Evolutionary conservation across 2,329 filamentous ascomycete genomes (phyloP).

Genomic region (Fusarium lyarnte): DNA sequence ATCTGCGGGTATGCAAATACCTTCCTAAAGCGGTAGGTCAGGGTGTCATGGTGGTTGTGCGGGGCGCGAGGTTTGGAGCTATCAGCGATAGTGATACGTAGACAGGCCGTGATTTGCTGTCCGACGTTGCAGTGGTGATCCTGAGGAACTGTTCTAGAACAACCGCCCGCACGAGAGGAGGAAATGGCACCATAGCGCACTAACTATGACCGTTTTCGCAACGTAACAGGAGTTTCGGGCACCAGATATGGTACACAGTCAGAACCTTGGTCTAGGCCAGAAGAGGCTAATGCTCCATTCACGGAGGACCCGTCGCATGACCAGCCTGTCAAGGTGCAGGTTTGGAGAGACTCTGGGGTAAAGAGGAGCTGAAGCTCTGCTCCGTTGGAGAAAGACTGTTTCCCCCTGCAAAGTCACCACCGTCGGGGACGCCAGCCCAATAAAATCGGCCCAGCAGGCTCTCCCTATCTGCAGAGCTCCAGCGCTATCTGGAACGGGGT

Average conservation of each 20-base stretch:
- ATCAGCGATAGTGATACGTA: background rate
- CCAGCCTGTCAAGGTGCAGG: background rate
- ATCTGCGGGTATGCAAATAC: conserved; percentile 2
- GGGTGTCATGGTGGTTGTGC: background rate
- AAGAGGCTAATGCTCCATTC: background rate
- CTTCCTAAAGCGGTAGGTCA: conserved; percentile 15
- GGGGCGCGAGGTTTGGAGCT: background rate
- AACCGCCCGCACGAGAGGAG: background rate
- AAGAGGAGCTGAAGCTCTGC: background rate
- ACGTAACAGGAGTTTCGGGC: background rate
- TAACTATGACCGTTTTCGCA: background rate
- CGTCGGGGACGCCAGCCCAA: background rate
- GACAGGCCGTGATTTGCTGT: background rate
- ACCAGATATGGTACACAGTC: background rate
- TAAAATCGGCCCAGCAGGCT: background rate
- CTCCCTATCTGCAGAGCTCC: conserved; percentile 8
- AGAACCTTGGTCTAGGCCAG: background rate
- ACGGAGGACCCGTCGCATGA: background rate
- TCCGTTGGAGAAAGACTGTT: background rate
- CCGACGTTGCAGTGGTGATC: background rate
- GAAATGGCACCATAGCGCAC: background rate
- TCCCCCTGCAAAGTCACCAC: background rate
- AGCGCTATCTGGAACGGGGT: conserved; percentile 15
- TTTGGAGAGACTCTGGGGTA: conserved; percentile 18
- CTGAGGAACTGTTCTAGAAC: conserved; percentile 26